phyloP scores from a whole-genome alignment of 163 green algal genomes.

The Prototheca wickerhamii region DNA sequence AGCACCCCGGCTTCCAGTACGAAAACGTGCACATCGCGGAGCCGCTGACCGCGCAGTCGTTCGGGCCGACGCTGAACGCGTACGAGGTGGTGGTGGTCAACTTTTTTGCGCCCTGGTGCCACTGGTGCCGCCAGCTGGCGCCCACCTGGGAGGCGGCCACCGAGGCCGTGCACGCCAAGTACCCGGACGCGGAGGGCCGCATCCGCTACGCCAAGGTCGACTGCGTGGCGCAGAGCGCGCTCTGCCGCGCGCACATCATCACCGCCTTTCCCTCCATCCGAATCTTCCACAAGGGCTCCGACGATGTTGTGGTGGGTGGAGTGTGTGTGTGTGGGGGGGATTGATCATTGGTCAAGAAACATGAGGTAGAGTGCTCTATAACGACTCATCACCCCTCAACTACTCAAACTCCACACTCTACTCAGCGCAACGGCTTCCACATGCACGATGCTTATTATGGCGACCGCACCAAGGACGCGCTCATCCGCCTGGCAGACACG shows the following conservation, averaged over 20 bases:
- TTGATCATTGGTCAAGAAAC: neutral
- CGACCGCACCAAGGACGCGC: slow-evolving; percentile 72
- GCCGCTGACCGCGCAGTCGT: slow-evolving; percentile 29
- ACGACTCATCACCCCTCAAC: neutral
- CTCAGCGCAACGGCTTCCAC: slow-evolving; percentile 32
- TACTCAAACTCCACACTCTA: too few relatives aligned
- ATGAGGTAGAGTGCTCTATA: too few relatives aligned
- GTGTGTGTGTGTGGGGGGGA: neutral
- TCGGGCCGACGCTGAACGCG: slow-evolving; percentile 39
- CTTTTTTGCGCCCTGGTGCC: slow-evolving; percentile 90
- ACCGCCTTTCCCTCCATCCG: slow-evolving; percentile 83
- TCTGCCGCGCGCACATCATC: slow-evolving; percentile 78
- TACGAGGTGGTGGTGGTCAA: slow-evolving; percentile 84
- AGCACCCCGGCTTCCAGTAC: slow-evolving; percentile 27
- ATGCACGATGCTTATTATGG: slow-evolving; percentile 67
- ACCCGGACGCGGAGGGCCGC: slow-evolving; percentile 70
- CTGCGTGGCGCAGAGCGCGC: slow-evolving; percentile 62
- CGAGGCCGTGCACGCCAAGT: slow-evolving; percentile 71
- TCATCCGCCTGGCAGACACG: slow-evolving; percentile 70
- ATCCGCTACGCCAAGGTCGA: slow-evolving; percentile 85
- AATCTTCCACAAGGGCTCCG: slow-evolving; percentile 75
- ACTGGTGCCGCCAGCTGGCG: slow-evolving; percentile 85
- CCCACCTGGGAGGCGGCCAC: slow-evolving; percentile 84
- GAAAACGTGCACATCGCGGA: slow-evolving; percentile 20
- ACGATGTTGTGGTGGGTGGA: slow-evolving; percentile 22